These are phyloP conservation scores for Colletotrichum orbiculare DNA, from an alignment of 2,329 filamentous ascomycete genomes.

Conservation along the genomic window DNA sequence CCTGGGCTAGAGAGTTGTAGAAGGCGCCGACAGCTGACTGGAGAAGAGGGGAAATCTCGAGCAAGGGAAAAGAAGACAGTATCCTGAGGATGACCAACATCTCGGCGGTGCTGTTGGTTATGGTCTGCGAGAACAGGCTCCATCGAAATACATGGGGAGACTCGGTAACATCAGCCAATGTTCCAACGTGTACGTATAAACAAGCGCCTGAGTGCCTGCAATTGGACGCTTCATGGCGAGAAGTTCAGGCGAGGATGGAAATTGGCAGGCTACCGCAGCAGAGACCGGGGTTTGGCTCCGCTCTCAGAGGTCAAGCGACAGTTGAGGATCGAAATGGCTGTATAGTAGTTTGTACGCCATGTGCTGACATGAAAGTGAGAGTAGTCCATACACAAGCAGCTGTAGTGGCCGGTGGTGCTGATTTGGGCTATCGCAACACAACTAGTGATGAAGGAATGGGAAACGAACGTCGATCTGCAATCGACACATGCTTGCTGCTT, in stretches of 20 bases:
- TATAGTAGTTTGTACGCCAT: too few species aligned
- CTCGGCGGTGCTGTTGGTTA: not conserved
- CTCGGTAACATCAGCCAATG: constrained; percentile 14
- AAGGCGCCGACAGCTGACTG: too few species aligned
- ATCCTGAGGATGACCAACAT: not conserved
- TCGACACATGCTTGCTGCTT: too few species aligned
- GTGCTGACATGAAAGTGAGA: too few species aligned
- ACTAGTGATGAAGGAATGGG: too few species aligned
- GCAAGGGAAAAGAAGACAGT: not conserved
- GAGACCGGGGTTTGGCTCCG: constrained; percentile 2
- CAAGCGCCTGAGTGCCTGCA: not conserved
- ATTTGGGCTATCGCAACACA: too few species aligned
- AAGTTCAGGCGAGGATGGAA: constrained; percentile 2
- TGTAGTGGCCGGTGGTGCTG: too few species aligned
- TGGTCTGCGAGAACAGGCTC: not conserved
- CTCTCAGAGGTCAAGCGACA: constrained; percentile 2
- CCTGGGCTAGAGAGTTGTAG: too few species aligned
- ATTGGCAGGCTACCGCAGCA: constrained; percentile 6
- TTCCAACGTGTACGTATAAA: not conserved
- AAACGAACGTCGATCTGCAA: too few species aligned
- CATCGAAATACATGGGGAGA: not conserved
- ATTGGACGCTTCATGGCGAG: constrained; percentile 9
- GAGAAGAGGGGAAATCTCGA: not conserved
- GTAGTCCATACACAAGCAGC: too few species aligned
- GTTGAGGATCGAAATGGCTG: not conserved